phyloP scores from a whole-genome alignment of 305 asterid genomes.

The Ruellia speciosa region DNA sequence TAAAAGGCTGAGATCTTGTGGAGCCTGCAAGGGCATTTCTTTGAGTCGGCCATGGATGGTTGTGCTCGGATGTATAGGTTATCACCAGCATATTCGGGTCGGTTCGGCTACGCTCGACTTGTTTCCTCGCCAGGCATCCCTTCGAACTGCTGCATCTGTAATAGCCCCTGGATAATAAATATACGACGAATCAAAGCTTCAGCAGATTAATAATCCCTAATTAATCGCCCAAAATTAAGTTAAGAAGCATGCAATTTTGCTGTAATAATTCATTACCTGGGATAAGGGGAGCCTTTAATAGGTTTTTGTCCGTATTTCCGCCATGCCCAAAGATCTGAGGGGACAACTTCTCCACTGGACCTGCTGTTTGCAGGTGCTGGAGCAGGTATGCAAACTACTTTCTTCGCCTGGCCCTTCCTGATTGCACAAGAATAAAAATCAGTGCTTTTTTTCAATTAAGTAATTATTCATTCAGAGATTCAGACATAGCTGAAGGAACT shows the following conservation, averaged over 20 bases:
- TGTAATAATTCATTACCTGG: constrained; percentile 36
- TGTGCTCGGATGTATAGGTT: constrained; percentile 83
- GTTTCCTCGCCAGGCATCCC: constrained; percentile 80
- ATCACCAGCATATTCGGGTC: constrained; percentile 81
- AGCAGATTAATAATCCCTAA: neutral
- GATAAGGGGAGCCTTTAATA: constrained; percentile 91
- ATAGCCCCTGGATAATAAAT: constrained; percentile 51
- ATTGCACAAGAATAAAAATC: neutral
- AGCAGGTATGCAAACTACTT: constrained; percentile 89
- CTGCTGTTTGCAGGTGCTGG: constrained; percentile 77
- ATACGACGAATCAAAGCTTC: neutral
- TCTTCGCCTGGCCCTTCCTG: constrained; percentile 92
- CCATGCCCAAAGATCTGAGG: constrained; percentile 98
- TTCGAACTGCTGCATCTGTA: constrained; percentile 84
- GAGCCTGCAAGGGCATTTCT: constrained; percentile 89
- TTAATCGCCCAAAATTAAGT: too few relatives aligned
- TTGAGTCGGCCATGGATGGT: constrained; percentile 90
- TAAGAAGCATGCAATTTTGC: too few relatives aligned
- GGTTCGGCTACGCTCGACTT: constrained; percentile 80
- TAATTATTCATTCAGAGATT: too few relatives aligned
- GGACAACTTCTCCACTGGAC: constrained; percentile 78
- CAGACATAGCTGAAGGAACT: neutral
- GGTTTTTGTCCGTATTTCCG: constrained; percentile 96
- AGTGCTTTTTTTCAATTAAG: neutral
- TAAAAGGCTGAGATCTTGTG: constrained; percentile 53